phyloP scores from a whole-genome alignment of 257 asterid genomes.

The Capsicum chinense region DNA sequence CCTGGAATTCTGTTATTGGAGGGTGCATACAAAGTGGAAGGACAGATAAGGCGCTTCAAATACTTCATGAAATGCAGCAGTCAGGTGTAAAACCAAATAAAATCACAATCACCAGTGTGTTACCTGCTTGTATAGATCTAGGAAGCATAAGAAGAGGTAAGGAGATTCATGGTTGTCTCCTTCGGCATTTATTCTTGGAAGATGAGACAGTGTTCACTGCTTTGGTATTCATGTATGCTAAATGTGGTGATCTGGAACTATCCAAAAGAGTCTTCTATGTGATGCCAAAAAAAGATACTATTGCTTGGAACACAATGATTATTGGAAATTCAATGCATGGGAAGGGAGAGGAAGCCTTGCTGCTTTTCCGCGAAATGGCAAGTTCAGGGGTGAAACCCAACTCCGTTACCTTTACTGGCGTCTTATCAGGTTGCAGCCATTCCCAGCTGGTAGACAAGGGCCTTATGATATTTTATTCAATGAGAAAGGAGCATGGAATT shows the following conservation, averaged over 20 bases:
- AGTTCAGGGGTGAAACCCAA: constrained; percentile 57
- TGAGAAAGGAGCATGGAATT: constrained; percentile 52
- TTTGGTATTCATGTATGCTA: constrained; percentile 63
- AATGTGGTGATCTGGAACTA: constrained; percentile 58
- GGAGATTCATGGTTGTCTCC: constrained; percentile 58
- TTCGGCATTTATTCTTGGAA: constrained; percentile 45
- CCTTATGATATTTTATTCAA: constrained; percentile 53
- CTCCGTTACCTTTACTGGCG: constrained; percentile 64
- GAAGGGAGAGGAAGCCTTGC: constrained; percentile 57
- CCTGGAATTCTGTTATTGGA: constrained; percentile 73
- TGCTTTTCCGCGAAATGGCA: constrained; percentile 59
- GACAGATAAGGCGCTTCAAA: constrained; percentile 48
- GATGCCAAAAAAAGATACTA: constrained; percentile 56
- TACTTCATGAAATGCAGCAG: constrained; percentile 58
- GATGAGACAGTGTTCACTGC: constrained; percentile 61
- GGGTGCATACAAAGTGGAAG: constrained; percentile 65
- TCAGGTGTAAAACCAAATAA: constrained; percentile 59
- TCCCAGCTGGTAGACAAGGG: constrained; percentile 65
- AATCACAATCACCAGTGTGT: constrained; percentile 62
- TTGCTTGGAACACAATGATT: constrained; percentile 79
- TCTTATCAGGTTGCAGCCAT: constrained; percentile 76
- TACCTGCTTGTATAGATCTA: constrained; percentile 53
- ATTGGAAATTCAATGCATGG: constrained; percentile 75
- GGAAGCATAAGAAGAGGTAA: constrained; percentile 64
- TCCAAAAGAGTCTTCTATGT: constrained; percentile 48